Base-by-base conservation (phyloP, 129 eudicot genomes). In the Ambrosia artemisiifolia region DNA sequence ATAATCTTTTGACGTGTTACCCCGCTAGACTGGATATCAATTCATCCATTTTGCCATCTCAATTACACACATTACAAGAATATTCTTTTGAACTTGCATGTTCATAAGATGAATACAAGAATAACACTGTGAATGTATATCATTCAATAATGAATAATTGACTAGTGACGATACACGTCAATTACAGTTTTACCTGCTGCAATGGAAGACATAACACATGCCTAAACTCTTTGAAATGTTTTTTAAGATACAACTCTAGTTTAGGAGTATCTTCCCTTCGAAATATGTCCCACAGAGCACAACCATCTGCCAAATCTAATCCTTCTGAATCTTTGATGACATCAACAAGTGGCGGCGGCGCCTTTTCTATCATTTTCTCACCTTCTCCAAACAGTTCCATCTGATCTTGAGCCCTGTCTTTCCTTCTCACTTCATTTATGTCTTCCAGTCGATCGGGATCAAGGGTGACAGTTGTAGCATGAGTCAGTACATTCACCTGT, bases 241-340 rank as follows among this genome's bases (percentile, higher is more conserved):
- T 78, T 62, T 55, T 72, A 24, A 87, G 79, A 80, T 87, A 90
- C 48, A 73, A 81, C 71, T 90, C 85, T 71, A 90, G 61, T 70
- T 85, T 79, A 28, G 89, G 82, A 13, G 77, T 74, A 75, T 91
- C 97, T 79, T 91, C 77, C 74, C 86, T 78, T 40, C 97, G 80
- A 20, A 87, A 91, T 14, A 91, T 79, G 65, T 91, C 97, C 97
- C 97, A 91, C 11, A 91, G 42, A 53, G 91, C 91, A 77, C 88
- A 95, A 60, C 91, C 85, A 2, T 83, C 88, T 35, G 46, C 66
- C 59, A 78, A 46, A 33, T 72, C 78, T 33, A 20, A 72, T 10
- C 64, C 78, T 55, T 80, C 83, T 47, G 50, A 2, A 18, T 44
- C 70, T 11, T 40, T 42, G 46, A 10, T 44, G 13, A 24, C 49